Percentiles rank a stretch among this genome's conserved stretches.
Conservation (phyloP, 169 alveolate genomes). For the Plasmodium gallinaceum region DNA sequence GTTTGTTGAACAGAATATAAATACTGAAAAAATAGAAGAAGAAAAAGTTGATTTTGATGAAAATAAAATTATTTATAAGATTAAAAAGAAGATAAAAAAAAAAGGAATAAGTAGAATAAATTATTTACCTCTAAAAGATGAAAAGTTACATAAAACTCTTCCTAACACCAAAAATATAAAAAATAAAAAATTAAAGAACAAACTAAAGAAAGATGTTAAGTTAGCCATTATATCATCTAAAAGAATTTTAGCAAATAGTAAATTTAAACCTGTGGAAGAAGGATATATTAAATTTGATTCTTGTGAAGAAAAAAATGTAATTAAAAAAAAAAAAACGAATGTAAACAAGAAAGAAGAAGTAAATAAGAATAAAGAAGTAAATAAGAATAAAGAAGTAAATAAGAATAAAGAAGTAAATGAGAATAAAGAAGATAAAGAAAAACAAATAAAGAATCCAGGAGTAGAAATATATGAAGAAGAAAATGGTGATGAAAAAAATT, state of each 20-base stretch:
- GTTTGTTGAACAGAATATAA: slow-evolving; percentile 3
- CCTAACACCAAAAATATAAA: slow-evolving; percentile 64
- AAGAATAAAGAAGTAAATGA: not conserved
- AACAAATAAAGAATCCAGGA: not conserved
- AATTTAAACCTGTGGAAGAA: slow-evolving; percentile 21
- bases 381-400: not conserved
- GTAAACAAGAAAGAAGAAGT: slow-evolving; percentile 1
- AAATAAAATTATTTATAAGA: not conserved
- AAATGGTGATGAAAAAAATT: not conserved
- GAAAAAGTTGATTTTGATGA: not conserved
- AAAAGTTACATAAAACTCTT: not conserved
- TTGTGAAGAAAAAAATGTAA: not conserved
- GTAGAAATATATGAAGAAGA: not conserved
- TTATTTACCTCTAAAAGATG: slow-evolving; percentile 1
- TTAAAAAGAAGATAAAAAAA: not conserved
- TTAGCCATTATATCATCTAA: slow-evolving; percentile 54
- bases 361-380: not conserved
- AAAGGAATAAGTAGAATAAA: not conserved
- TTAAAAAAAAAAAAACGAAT: not conserved
- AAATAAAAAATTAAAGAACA: slow-evolving; percentile 36
- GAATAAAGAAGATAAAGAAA: not conserved
- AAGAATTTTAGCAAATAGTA: slow-evolving; percentile 35
- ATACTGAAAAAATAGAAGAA: slow-evolving; percentile 29
- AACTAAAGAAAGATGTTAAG: slow-evolving; percentile 36
- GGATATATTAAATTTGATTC: slow-evolving; percentile 36